Evolutionary conservation across 257 asterid species (phyloP), one percentile per base, ranked within the genome.

Genomic region (Echites panduratus): DNA sequence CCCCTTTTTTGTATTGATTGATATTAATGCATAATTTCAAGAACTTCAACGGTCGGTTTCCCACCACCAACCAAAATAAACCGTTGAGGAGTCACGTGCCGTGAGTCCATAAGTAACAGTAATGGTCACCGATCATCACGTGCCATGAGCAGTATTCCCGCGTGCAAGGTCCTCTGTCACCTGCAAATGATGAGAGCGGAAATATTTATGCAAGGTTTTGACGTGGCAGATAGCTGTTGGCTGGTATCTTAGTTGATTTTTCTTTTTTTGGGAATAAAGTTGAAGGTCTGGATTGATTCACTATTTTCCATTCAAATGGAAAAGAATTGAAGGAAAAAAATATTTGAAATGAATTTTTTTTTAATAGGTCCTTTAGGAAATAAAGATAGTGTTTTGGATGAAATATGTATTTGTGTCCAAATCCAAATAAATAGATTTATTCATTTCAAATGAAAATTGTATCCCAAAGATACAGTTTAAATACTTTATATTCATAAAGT

Each of bases 41-140:
- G 1, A 41, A 41, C 24, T 73, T 75, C 70, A 84, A 84, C 90
- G 90, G 87, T 84, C 84, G 73, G 70, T 82, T 76, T 61, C 24
- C 70, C 29, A 54, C 73, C 83, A 79, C 79, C 82, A 71, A n/a
- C n/a, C 81, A 71, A 75, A 73, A 73, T 76, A 79, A 82, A 84
- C 87, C 87, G 85, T 81, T 82, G 80, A 75, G 75, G 48, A 4
- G 29, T 78, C 67, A 72, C 66, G 66, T 77, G 77, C 65, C 66
- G 22, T 3, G 2, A 7, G 11, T 9, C 58, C 26, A 52, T 52
- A 7, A 52, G 2, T 1, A 19, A 24, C 64, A 11, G 19, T 57
- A 24, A 2, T 11, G 12, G 47, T 38, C 24, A 72, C 47, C 26
- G 62, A 43, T 76, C 52, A 61, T 64, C 67, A 76, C 78, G 79